Base-by-base conservation (phyloP, 2,329 filamentous ascomycete species). In the Pseudogymnoascus sp. region DNA sequence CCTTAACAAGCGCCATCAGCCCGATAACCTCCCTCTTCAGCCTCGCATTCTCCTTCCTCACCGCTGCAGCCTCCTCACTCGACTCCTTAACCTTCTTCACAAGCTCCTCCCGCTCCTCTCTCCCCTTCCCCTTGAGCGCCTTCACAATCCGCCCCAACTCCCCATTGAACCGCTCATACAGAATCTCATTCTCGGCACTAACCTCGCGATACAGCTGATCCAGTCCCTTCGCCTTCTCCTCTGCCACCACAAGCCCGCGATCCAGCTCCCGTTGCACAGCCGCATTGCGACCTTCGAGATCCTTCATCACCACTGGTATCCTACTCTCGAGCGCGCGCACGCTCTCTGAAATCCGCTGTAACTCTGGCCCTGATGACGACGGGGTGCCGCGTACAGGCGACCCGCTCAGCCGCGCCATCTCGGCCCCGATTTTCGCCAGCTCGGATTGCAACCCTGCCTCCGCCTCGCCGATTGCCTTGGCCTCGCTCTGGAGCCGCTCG, bases 91-190 rank as follows among this genome's bases (percentile, higher is more conserved):
- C 74, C 72, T 86, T 85, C 37, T 78, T 78, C 71, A 92, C 82
- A 65, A 96, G 76, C 69, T 93, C 90, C 70, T 92, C 89, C 69
- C 90, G 89, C 10, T 90, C 91, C 43, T 91, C 89, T 59, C 89
- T 88, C 3, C 85, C 84, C 68, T 88, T 88, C 65, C 84, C 84
- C 73, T 85, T 86, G 59, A 95, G 81, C 41, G 88, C 90, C 73
- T 86, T 89, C 46, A 92, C 81, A 65, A 97, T 90, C 78, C 89
- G 91, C 69, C 85, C 89, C 59, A 98, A 78, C 76, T 97, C 93
- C n/a, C 86, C 84, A 71, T 97, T 96, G 79, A 97, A 96, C 65
- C 88, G 88, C 68, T 93, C 89, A 75, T 97, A 97, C 62, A 98
- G 80, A 31, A 93, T 84, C 76, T 97, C 93, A 70, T 97, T 98